Base-by-base conservation (phyloP, 768 basidiomycete species). In the Boletus reticulatus region DNA sequence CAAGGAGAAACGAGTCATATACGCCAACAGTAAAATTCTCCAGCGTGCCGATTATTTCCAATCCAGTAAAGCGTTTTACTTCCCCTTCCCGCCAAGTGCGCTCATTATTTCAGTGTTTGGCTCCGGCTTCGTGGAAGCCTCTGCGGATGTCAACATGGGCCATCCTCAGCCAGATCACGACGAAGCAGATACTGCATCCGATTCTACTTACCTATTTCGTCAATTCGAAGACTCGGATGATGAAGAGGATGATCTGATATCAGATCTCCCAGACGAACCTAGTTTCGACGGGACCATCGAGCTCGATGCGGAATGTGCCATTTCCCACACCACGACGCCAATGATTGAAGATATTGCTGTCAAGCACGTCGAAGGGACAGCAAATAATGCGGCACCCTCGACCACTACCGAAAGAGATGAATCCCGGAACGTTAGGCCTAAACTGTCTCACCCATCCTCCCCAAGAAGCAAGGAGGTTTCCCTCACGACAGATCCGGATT, bases 31-130 rank as follows among this genome's bases (percentile, higher is more conserved):
- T 60, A 83, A 78, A 62, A 64, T 94, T 42, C 76, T 94, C 8
- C 75, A 78, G 59, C 73, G 92, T 54, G 82, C 86, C 6, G 88
- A 90, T 32, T 93, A 94, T 68, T 94, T 94, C 62, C 75, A 84
- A 53, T 81, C 83, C 5, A 92, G 89, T 90, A 63, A 52, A 76
- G 48, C 4, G 6, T 0, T 43, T 16, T 39, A 5, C 16, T 37
- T 43, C 20, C 27, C n/a, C 2, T 11, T 47, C 32, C 43, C 31
- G 4, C 10, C 6, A 31, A 10, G 13, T 34, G 20, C 19, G 9
- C 42, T 62, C 17, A 56, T 51, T 34, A n/a, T 48, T 36, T 20
- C 43, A 91, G 89, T 91, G 89, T 89, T 91, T 63, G 73, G 74
- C 50, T 83, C 89, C 0, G 84, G 82, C 9, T 91, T 91, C 58